Percentiles rank a stretch among this genome's conserved stretches.
Conservation (phyloP, 768 basidiomycete genomes). For the Trametes cingulata region DNA sequence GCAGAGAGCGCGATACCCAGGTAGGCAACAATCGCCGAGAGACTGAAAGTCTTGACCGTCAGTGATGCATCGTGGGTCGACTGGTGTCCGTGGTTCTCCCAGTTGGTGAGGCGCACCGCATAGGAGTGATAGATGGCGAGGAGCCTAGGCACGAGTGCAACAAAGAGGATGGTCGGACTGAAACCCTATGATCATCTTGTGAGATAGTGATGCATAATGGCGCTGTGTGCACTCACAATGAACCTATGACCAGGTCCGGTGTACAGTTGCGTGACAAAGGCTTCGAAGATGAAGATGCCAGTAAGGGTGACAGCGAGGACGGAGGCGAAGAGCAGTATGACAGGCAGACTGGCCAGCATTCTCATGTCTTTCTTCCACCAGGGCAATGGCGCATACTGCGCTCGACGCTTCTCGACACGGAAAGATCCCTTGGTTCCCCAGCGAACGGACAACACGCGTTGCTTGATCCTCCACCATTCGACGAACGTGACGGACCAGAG, state of each 20-base stretch:
- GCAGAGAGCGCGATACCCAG: conserved; percentile 91
- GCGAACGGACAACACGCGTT: conserved; percentile 77
- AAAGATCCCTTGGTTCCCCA: conserved; percentile 82
- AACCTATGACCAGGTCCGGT: conserved; percentile 80
- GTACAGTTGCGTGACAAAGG: conserved; percentile 87
- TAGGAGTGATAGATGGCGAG: conserved; percentile 70
- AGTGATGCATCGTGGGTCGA: conserved; percentile 76
- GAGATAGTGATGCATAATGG: background rate
- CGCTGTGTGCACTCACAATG: conserved; percentile 56
- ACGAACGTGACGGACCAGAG: conserved; percentile 86
- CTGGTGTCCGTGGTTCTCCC: conserved; percentile 91
- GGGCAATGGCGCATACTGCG: conserved; percentile 47
- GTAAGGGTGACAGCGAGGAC: conserved; percentile 73
- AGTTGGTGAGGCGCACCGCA: conserved; percentile 70
- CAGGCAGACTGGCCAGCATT: conserved; percentile 66
- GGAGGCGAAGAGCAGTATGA: conserved; percentile 72
- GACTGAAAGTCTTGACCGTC: conserved; percentile 87
- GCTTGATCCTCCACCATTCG: conserved; percentile 89
- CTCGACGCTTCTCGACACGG: conserved; percentile 72
- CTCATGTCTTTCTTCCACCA: conserved; percentile 80
- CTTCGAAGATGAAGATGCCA: conserved; percentile 83
- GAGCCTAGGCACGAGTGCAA: conserved; percentile 76
- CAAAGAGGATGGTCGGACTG: conserved; percentile 81
- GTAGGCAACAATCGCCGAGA: conserved; percentile 89
- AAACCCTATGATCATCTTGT: conserved; percentile 52